Conservation (phyloP, 208 protist genomes). For the Leishmania lainsoni region DNA sequence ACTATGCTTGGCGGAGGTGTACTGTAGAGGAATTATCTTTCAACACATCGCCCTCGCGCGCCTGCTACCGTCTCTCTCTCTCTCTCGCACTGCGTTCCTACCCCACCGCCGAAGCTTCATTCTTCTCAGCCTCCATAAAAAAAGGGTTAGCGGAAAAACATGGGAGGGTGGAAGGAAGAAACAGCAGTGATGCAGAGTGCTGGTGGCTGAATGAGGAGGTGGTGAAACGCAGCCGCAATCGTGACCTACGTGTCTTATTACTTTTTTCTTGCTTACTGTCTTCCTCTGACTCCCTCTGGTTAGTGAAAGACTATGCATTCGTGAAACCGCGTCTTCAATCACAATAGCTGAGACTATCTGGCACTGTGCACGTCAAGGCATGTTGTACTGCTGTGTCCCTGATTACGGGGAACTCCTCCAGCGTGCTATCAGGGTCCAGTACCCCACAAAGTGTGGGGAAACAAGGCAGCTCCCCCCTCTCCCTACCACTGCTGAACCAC, state of each 20-base stretch:
- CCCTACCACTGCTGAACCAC: background rate
- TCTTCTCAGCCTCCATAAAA: background rate
- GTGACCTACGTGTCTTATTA: background rate
- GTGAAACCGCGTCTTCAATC: background rate
- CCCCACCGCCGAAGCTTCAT: background rate
- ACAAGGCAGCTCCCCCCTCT: background rate
- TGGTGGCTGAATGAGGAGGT: background rate
- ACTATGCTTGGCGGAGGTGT: background rate
- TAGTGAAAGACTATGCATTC: background rate
- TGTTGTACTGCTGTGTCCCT: background rate
- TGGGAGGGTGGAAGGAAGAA: background rate
- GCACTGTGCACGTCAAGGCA: background rate
- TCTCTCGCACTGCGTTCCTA: background rate
- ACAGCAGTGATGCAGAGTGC: background rate
- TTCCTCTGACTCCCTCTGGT: background rate
- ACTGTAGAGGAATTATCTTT: background rate
- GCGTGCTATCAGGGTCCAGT: background rate
- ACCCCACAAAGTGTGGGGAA: background rate
- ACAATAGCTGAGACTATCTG: background rate
- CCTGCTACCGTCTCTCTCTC: too few species aligned
- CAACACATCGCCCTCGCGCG: background rate
- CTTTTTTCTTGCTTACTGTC: conserved; percentile 11
- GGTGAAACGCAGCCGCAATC: background rate
- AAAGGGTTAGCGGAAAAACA: background rate
- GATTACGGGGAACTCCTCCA: background rate